phyloP scores from a whole-genome alignment of 768 basidiomycete species.

The Galerina marginata region DNA sequence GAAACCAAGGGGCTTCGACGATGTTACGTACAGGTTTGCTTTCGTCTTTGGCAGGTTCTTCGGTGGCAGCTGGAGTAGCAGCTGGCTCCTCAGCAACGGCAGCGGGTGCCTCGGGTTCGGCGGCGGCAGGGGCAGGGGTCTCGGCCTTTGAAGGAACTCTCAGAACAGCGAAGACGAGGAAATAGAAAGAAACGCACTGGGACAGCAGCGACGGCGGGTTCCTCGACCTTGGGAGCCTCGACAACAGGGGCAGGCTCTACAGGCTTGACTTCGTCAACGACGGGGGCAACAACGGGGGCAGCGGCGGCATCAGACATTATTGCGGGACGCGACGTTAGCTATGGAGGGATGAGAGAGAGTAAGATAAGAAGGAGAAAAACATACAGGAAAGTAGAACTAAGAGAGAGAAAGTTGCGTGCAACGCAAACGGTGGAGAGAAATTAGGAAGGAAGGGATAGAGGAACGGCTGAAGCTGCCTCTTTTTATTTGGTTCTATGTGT shows the following conservation, averaged over 20 bases:
- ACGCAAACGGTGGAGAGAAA: constrained; percentile 59
- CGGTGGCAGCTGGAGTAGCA: constrained; percentile 25
- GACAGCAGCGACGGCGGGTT: constrained; percentile 41
- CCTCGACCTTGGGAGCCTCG: constrained; percentile 46
- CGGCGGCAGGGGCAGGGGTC: constrained; percentile 36
- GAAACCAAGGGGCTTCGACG: constrained; percentile 5
- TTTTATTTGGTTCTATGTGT: constrained; percentile 52
- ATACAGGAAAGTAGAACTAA: constrained; percentile 58
- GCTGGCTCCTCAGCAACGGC: constrained; percentile 26
- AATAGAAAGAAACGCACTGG: constrained; percentile 26
- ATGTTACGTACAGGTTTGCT: constrained; percentile 44
- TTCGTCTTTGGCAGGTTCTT: constrained; percentile 45
- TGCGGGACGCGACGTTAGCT: constrained; percentile 64
- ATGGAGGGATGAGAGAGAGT: constrained; percentile 15
- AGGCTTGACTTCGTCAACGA: constrained; percentile 33
- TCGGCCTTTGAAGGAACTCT: constrained; percentile 19
- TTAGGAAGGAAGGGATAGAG: constrained; percentile 62
- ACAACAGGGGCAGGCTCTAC: constrained; percentile 38
- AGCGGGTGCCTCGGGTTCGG: constrained; percentile 44
- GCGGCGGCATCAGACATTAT: constrained; percentile 85
- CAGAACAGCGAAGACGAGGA: constrained; percentile 3
- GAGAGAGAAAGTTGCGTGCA: constrained; percentile 49
- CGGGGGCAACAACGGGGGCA: constrained; percentile 44
- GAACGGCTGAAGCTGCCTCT: constrained; percentile 46
- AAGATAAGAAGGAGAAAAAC: constrained; percentile 19